Conservation (phyloP, 352 stramenopile genomes). For the Phytophthora hybrid region DNA sequence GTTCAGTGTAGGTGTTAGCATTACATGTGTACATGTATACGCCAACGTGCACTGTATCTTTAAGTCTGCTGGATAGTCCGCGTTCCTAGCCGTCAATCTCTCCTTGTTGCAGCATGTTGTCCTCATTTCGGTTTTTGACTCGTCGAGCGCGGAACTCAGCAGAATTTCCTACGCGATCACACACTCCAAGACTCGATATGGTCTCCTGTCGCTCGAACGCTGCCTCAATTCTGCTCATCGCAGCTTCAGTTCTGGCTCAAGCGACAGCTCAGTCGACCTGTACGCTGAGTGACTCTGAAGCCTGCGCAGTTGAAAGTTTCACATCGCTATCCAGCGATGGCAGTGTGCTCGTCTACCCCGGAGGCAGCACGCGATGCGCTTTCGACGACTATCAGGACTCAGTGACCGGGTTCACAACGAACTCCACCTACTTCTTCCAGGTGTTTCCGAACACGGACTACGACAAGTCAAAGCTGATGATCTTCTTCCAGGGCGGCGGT, state of each 20-base stretch:
- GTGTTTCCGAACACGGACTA: conserved; percentile 51
- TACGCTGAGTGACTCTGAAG: conserved; percentile 32
- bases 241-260: conserved; percentile 1
- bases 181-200: conserved; percentile 15
- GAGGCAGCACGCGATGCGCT: conserved; percentile 51
- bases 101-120: background rate
- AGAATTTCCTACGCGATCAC: background rate
- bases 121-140: conserved; percentile 15
- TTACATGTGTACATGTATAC: background rate
- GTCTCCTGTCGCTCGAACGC: background rate
- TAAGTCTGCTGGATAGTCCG: conserved; percentile 11
- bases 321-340: conserved; percentile 29
- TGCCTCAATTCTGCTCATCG: conserved; percentile 19
- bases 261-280: conserved; percentile 26
- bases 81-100: background rate
- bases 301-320: conserved; percentile 37
- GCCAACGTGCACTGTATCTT: conserved; percentile 1
- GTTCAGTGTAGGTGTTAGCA: background rate
- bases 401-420: conserved; percentile 37
- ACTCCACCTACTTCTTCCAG: conserved; percentile 61
- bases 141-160: background rate
- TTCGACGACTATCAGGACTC: conserved; percentile 48
- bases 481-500: conserved; percentile 67
- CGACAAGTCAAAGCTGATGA: conserved; percentile 62
- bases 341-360: conserved; percentile 50